Evolutionary conservation across 768 basidiomycete species (phyloP), one percentile per base, ranked within the genome.

Genomic region (Hypholoma fasciculare): DNA sequence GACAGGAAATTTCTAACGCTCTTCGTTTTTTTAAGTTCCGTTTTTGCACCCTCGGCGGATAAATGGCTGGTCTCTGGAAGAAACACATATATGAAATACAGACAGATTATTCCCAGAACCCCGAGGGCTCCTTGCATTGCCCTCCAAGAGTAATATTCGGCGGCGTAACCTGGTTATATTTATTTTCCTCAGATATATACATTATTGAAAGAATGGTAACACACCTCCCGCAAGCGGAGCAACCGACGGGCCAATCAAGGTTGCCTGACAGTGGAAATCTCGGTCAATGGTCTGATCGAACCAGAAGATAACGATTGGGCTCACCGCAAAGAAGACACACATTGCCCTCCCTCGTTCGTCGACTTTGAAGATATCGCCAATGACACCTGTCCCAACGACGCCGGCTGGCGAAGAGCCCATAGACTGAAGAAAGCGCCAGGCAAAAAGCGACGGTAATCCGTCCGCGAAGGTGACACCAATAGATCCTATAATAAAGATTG

Each of bases 141-240:
- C 0, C 88, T 79, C 87, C 89, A 90, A 0, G 88, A 88, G 37
- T 77, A 76, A 60, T 86, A 87, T 49, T 86, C 73, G 0, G 87
- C 76, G 0, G 78, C 72, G 17, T 77, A 51, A 72, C 86, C 87
- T 62, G 39, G 7, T 16, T 23, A 4, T 16, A 47, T 26, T 26
- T 26, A 47, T 19, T 20, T 7, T 20, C 13, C 3, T 19, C 6
- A 9, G 3, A 26, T 11, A 30, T n/a, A 9, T 19, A 26, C 14
- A 14, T 26, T 48, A 6, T 4, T 3, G 16, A 30, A 1, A 3
- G 27, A 14, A 46, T 17, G 7, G 30, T 20, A 46, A 46, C 48
- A 7, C 27, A 49, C 48, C 48, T 9, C 85, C 86, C 0, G 73
- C 61, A 1, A 84, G 67, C 0, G 88, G 86, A 0, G 88, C 85